Evolutionary conservation across 345 rosid species (phyloP).

Genomic region (Crucihimalaya himalaica): DNA sequence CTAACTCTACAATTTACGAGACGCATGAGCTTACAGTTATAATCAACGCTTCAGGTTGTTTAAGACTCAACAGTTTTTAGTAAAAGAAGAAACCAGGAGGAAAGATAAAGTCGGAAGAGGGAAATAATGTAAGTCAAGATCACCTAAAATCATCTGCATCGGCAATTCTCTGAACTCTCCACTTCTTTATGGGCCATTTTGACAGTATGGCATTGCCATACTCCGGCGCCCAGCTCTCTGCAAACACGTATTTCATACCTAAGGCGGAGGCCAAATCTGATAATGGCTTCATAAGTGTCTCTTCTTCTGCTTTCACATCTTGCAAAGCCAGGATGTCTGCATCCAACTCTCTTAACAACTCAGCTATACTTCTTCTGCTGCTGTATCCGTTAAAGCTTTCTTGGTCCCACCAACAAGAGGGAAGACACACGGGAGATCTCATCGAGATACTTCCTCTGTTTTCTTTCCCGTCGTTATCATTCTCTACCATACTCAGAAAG

Average conservation of each 20-base stretch:
- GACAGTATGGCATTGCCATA: constrained; percentile 88
- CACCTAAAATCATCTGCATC: constrained; percentile 88
- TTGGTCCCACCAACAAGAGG: constrained; percentile 54
- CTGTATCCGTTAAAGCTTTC: constrained; percentile 45
- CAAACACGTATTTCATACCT: constrained; percentile 84
- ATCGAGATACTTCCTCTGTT: constrained; percentile 57
- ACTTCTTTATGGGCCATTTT: constrained; percentile 79
- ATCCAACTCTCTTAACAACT: constrained; percentile 78
- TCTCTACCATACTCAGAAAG: constrained; percentile 50
- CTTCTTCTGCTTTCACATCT: constrained; percentile 93
- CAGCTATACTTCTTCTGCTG: constrained; percentile 70
- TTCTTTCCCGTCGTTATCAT: constrained; percentile 45
- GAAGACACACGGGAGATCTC: constrained; percentile 88
- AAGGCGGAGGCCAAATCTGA: constrained; percentile 79
- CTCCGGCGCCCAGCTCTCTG: constrained; percentile 96
- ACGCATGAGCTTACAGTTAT: too few species aligned
- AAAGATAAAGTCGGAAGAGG: background rate
- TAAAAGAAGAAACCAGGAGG: background rate
- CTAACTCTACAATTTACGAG: too few species aligned
- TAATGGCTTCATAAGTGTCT: constrained; percentile 78
- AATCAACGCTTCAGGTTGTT: too few species aligned
- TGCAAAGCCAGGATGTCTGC: constrained; percentile 81
- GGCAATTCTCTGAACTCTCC: constrained; percentile 80
- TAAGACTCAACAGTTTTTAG: background rate
- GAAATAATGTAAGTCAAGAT: constrained; percentile 4